A percentile compares a stretch with the other conserved stretches of the same genome.
Conservation (phyloP, 768 basidiomycete species). For the Cubamyces lactineus region DNA sequence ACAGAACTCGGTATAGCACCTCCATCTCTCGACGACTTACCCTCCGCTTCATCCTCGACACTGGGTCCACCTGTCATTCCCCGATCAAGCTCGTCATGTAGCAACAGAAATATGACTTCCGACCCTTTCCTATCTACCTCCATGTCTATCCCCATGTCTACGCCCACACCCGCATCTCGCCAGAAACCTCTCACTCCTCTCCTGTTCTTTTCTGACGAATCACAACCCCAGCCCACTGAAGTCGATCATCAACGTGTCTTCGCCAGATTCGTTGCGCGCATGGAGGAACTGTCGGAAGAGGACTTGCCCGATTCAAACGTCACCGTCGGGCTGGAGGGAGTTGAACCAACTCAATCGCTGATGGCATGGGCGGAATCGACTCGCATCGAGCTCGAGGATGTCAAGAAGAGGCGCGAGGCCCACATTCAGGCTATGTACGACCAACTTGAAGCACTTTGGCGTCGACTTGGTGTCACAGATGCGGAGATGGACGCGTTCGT, state of each 20-base stretch:
- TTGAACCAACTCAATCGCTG: conserved; percentile 80
- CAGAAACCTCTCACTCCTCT: conserved; percentile 41
- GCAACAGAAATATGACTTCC: conserved; percentile 26
- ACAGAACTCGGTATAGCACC: conserved; percentile 77
- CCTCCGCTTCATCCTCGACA: conserved; percentile 39
- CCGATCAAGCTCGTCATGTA: conserved; percentile 38
- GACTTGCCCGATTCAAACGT: conserved; percentile 41
- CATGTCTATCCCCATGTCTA: conserved; percentile 35
- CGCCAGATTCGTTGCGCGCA: conserved; percentile 59
- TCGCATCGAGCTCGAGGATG: conserved; percentile 63
- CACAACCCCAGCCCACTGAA: conserved; percentile 33
- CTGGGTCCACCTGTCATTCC: conserved; percentile 33
- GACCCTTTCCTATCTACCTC: conserved; percentile 43
- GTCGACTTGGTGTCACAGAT: conserved; percentile 78
- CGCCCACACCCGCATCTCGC: conserved; percentile 40
- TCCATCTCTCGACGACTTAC: conserved; percentile 55
- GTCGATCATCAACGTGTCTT: conserved; percentile 61
- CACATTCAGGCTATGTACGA: conserved; percentile 95
- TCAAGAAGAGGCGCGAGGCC: conserved; percentile 74
- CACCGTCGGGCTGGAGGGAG: conserved; percentile 64
- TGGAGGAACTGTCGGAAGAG: conserved; percentile 62
- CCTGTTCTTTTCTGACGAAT: conserved; percentile 33
- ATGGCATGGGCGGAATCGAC: conserved; percentile 68
- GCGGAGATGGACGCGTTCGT: conserved; percentile 91
- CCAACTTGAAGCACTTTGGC: conserved; percentile 90